phyloP scores from a whole-genome alignment of 805 yeast species.

The Naumovozyma dairenensis region DNA sequence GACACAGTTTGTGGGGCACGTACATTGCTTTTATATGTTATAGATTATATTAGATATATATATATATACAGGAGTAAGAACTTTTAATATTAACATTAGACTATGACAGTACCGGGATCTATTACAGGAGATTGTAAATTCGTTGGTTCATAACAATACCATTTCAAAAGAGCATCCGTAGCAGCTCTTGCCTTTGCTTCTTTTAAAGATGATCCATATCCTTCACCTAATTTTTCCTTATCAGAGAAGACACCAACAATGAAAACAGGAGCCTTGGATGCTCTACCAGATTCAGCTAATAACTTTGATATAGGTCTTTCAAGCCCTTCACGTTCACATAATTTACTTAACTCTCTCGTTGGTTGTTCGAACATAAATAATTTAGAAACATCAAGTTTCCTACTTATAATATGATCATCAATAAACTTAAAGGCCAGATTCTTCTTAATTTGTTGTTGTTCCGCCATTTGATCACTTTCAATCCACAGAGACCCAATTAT shows the following conservation, averaged over 20 bases:
- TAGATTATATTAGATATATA: too few relatives aligned
- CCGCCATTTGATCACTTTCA: constrained; percentile 38
- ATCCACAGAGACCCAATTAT: constrained; percentile 68
- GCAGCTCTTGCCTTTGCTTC: constrained; percentile 93
- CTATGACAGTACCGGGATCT: constrained; percentile 38
- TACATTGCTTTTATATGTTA: too few relatives aligned
- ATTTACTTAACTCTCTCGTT: constrained; percentile 66
- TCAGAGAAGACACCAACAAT: constrained; percentile 91
- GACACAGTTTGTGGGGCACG: too few relatives aligned
- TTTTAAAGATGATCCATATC: constrained; percentile 78
- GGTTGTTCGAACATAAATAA: constrained; percentile 81
- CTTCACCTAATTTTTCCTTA: constrained; percentile 76
- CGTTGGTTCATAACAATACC: constrained; percentile 84
- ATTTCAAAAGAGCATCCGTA: constrained; percentile 80
- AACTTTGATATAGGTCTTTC: constrained; percentile 70
- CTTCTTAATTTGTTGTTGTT: constrained; percentile 38
- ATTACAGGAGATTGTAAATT: constrained; percentile 40
- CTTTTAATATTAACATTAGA: too few relatives aligned
- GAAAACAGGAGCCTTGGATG: constrained; percentile 71
- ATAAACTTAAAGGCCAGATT: constrained; percentile 60
- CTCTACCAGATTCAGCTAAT: constrained; percentile 89
- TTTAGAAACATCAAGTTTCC: constrained; percentile 62
- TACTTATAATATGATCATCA: constrained; percentile 61
- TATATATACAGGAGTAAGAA: too few relatives aligned
- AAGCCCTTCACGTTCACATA: constrained; percentile 68